Base-by-base conservation (phyloP, 768 basidiomycete species). In the Boletus tylopilopsis region DNA sequence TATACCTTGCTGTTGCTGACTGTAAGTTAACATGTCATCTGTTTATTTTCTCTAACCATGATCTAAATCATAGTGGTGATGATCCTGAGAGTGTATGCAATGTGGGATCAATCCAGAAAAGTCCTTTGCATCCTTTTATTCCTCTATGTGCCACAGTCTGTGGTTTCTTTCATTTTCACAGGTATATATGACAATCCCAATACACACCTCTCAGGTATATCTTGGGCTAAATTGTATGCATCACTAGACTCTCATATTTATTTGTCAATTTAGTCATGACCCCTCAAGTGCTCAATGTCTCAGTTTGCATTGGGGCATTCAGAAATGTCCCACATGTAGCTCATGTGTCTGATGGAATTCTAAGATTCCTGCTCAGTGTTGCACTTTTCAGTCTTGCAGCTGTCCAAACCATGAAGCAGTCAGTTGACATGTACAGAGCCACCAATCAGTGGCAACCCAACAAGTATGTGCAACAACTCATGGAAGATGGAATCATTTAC, bases 21-120 rank as follows among this genome's bases (percentile, higher is more conserved):
- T 41, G 56, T 58, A 11, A 35, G 57, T 42, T 30, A 18, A 4
- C n/a, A 13, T 18, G 2, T 4, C 0, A 13, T n/a, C n/a, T n/a
- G n/a, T 27, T 16, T 2, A 5, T 21, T 9, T 18, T 16, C 11
- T 6, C n/a, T 29, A 6, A 19, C 13, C 15, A 23, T 41, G 8
- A 8, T 19, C 30, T 25, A 3, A 13, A 18, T 29, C 35, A 12
- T 3, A 58, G 57, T 58, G 5, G 16, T 57, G 13, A 58, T 58
- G 56, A 35, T 58, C 18, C 23, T 58, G 9, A 41, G 55, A 0
- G 55, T 57, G 1, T 57, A 57, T 44, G 39, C 55, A 33, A 46
- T 57, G 45, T 58, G 50, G 46, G 33, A 22, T 15, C 49, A 23
- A n/a, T 59, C 49, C 13, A 59, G 32, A 29, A 11, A 24, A 9